Evolutionary conservation across 495 filamentous ascomycete genomes (phyloP).

Genomic region (Jackrogersella minutella): DNA sequence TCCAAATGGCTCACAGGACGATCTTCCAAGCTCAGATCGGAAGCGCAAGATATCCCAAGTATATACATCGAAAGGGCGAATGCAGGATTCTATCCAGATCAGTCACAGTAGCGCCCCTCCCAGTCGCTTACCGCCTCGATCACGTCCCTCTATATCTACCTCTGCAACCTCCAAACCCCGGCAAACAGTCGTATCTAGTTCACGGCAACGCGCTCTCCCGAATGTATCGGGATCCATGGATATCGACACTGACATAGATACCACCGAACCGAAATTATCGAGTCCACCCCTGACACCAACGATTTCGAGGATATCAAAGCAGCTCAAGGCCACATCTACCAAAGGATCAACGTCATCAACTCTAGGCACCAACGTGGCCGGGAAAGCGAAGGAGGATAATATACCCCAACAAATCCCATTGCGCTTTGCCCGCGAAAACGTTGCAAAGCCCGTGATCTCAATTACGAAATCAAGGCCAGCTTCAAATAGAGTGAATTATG

Average conservation of each 20-base stretch:
- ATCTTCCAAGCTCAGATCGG: conserved; percentile 26
- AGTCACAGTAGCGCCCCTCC: background rate
- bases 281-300: conserved; percentile 45
- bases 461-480: background rate
- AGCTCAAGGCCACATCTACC: background rate
- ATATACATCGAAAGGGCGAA: conserved; percentile 34
- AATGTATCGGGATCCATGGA: conserved; percentile 27
- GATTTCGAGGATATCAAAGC: conserved; percentile 29
- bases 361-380: background rate
- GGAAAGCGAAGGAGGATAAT: background rate
- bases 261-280: conserved; percentile 26
- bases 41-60: conserved; percentile 47
- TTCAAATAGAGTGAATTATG: conserved; percentile 2
- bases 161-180: background rate
- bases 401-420: conserved; percentile 50
- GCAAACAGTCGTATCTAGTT: background rate
- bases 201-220: conserved; percentile 14
- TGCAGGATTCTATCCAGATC: conserved; percentile 13
- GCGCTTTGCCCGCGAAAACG: conserved; percentile 43
- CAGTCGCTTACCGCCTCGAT: conserved; percentile 22
- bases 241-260: conserved; percentile 26
- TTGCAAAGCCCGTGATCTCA: conserved; percentile 4
- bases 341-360: conserved; percentile 13
- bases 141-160: conserved; percentile 26
- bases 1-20: background rate